Base-by-base conservation (phyloP, 2,329 filamentous ascomycete genomes). In the Cryphonectria carpinicola region DNA sequence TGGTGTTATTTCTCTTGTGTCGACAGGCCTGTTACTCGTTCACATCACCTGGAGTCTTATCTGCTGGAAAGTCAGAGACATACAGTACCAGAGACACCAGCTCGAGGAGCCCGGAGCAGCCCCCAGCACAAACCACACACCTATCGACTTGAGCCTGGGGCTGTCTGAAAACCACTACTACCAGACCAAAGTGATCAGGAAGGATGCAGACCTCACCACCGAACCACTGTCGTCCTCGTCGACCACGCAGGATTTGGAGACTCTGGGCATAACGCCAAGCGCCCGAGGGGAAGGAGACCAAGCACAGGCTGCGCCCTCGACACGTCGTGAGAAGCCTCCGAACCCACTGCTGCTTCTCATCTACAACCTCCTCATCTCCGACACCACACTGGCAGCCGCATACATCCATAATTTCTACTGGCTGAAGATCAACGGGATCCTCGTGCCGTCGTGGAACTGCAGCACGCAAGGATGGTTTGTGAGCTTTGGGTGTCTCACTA, bases 261-360 rank as follows among this genome's bases (percentile, higher is more conserved):
- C 54, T 19, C 13, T 52, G 28, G 68, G 70, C 3, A 66, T 62
- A 10, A 46, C n/a, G 10, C 46, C 22, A n/a, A 67, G 41, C n/a
- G 28, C 8, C 14, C 39, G 32, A 22, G 22, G 8, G 37, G 37
- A 39, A 52, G 56, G 43, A 11, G 39, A n/a, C 41, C 41, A 39
- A 65, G 25, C 43, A 49, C 19, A 32, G 25, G 17, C 8, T 7
- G 63, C 39, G 10, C 19, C 63, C 41, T 49, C 63, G 43, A 37
- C 63, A 22, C 74, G 76, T 66, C 37, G 11, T 6, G 78, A 77
- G 54, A 79, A 81, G 28, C 80, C 82, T 7, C 85, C 85, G 0
- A 92, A 92, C 74, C 91, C 93, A 78, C 91, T 92, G 75, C 84
- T 92, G 39, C 82, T 93, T 0, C 83, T 93, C 5, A 90, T 93